A percentile compares a stretch with the other conserved stretches of the same genome.
These are phyloP conservation scores for Phytopythium delawarense DNA, from an alignment of 352 stramenopile species.

Conservation along the genomic window DNA sequence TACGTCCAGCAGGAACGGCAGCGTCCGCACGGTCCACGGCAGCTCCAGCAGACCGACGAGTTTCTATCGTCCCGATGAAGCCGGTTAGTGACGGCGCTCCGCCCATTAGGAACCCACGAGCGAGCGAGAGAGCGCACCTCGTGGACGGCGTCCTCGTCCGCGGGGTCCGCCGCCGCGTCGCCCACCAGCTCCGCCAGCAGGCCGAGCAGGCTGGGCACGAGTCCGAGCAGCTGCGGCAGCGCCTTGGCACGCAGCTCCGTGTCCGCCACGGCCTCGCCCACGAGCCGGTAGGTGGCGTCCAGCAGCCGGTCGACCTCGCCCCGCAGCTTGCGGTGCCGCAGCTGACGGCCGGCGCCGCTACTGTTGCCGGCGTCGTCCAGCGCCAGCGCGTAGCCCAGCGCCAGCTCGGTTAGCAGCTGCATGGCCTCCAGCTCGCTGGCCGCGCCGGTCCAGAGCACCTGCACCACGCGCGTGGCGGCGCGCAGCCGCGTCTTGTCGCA, in stretches of 20 bases:
- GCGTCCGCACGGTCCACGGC: slow-evolving; percentile 48
- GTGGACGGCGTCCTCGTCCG: slow-evolving; percentile 10
- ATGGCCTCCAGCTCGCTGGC: slow-evolving; percentile 66
- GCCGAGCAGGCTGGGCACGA: slow-evolving; percentile 51
- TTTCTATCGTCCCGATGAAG: slow-evolving; percentile 16
- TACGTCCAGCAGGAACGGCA: slow-evolving; percentile 55
- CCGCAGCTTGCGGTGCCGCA: slow-evolving; percentile 20
- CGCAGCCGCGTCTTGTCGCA: slow-evolving; percentile 46
- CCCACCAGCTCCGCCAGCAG: slow-evolving; percentile 30
- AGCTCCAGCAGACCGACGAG: slow-evolving; percentile 63
- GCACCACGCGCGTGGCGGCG: slow-evolving; percentile 50
- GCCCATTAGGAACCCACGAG: background rate
- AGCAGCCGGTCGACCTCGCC: slow-evolving; percentile 52
- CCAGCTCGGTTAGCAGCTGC: slow-evolving; percentile 77
- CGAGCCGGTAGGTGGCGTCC: slow-evolving; percentile 47
- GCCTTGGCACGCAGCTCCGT: slow-evolving; percentile 21
- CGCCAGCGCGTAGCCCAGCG: slow-evolving; percentile 50
- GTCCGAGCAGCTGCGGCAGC: slow-evolving; percentile 55
- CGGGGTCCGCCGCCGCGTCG: background rate
- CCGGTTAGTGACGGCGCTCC: background rate
- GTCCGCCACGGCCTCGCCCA: slow-evolving; percentile 39
- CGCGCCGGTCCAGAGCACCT: slow-evolving; percentile 47
- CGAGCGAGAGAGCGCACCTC: slow-evolving; percentile 22
- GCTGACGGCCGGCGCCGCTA: slow-evolving; percentile 3
- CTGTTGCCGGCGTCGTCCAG: slow-evolving; percentile 26